A percentile compares a stretch with the other conserved stretches of the same genome.
phyloP scores from a whole-genome alignment of 225 moss, liverwort and hornwort genomes.

The Sphagnum tenellum region DNA sequence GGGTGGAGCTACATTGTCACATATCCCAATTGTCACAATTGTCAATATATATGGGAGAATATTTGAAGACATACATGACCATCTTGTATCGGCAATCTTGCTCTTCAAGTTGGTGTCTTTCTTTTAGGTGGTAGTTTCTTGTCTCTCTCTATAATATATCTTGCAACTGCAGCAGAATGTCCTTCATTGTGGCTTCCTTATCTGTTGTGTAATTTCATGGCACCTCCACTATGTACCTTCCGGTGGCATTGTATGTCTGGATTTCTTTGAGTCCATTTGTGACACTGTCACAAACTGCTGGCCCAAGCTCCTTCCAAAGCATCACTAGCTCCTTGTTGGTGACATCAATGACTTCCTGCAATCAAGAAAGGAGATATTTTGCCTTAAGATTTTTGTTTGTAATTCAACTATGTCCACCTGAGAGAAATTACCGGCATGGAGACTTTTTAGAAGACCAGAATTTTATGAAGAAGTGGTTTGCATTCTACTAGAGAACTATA shows the following conservation, averaged over 20 bases:
- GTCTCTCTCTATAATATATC: too few species aligned
- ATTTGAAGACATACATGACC: too few species aligned
- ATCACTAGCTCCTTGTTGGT: conserved; percentile 20
- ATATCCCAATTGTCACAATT: too few species aligned
- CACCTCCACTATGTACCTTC: conserved; percentile 32
- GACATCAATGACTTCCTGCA: conserved; percentile 35
- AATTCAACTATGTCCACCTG: too few species aligned
- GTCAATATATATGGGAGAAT: too few species aligned
- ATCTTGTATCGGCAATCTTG: too few species aligned
- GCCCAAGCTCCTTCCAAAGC: conserved; percentile 41
- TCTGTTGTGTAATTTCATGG: conserved; percentile 35
- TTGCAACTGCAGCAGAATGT: not conserved
- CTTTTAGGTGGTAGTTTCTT: too few species aligned
- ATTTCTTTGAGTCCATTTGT: conserved; percentile 43
- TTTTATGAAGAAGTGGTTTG: not conserved
- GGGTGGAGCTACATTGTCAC: too few species aligned
- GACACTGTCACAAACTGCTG: conserved; percentile 37
- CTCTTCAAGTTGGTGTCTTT: too few species aligned
- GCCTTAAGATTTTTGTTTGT: too few species aligned
- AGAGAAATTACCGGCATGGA: too few species aligned
- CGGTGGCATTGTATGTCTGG: conserved; percentile 62
- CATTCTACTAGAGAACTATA: not conserved
- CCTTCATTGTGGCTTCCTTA: conserved; percentile 29
- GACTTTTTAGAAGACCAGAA: not conserved
- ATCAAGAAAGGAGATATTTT: not conserved